Evolutionary conservation across 1,284 basidiomycete species (phyloP), one percentile per base, ranked within the genome.

Genomic region (Thecaphora frezii): DNA sequence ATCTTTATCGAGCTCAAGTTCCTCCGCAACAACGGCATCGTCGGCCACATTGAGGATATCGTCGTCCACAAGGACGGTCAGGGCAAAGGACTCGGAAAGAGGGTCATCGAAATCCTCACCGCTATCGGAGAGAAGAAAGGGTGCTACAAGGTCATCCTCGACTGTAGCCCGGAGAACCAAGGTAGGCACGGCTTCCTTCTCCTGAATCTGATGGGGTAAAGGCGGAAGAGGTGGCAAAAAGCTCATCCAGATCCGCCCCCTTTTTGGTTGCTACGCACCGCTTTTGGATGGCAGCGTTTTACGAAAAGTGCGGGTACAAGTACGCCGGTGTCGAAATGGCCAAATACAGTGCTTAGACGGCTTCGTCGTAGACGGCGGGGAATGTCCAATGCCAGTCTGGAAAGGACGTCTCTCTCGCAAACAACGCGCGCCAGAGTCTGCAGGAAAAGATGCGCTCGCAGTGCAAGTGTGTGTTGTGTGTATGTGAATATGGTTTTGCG

Each of bases 21-120:
- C 83, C 82, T 93, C 22, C 85, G 92, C 23, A 86, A 85, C 9
- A 82, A 89, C 18, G 90, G 90, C 21, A 83, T 84, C 53, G 90
- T 91, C 10, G 94, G 92, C 0, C 94, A 98, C 78, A 94, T 98
- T 61, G 94, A 98, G 81, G 94, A 98, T 78, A 97, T 98, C 65
- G 92, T 91, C 1, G 93, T 97, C 3, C 88, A 90, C 80, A 87
- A 88, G 80, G 83, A 81, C 42, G 86, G 88, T 79, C 91, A 96
- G 82, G 94, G 94, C 39, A 90, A 89, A 81, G 90, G 89, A 74
- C 84, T 98, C 28, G 94, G 94, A 0, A 82, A 91, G 80, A 84
- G 87, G 65, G 84, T 97, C 70, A 94, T 98, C 76, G 85, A 90
- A 66, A 87, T 89, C 5, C 83, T 97, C 69, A 81, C 78, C 82